A percentile compares a stretch with the other conserved stretches of the same genome.
Conservation (phyloP, 345 rosid species). For the Euphorbia lathyris region DNA sequence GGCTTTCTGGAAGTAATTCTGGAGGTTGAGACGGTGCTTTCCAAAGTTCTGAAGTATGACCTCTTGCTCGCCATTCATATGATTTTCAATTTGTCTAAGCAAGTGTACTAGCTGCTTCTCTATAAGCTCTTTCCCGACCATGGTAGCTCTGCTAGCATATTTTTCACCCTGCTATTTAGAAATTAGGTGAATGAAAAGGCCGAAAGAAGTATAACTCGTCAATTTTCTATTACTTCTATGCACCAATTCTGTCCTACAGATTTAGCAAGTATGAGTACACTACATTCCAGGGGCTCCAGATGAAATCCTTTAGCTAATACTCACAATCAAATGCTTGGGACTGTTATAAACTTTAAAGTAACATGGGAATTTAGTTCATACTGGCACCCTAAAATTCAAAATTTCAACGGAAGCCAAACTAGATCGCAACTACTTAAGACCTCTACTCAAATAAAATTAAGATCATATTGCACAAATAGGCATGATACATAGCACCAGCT, state of each 20-base stretch:
- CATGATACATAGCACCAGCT: too few relatives aligned
- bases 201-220: neutral
- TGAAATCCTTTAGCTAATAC: too few relatives aligned
- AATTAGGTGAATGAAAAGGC: neutral
- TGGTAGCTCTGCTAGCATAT: conserved; percentile 34
- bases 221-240: neutral
- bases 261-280: neutral
- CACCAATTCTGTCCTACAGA: neutral
- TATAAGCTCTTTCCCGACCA: conserved; percentile 39
- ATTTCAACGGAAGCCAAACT: neutral
- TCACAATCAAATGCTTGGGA: neutral
- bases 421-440: neutral
- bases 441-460: neutral
- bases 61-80: conserved; percentile 40
- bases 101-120: conserved; percentile 48
- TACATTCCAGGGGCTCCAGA: neutral
- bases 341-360: neutral
- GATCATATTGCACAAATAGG: neutral
- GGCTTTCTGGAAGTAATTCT: conserved; percentile 41
- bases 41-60: conserved; percentile 38
- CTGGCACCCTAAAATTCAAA: neutral
- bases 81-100: conserved; percentile 48
- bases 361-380: neutral
- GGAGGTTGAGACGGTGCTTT: conserved; percentile 30
- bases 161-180: conserved; percentile 33